A percentile compares a stretch with the other conserved stretches of the same genome.
phyloP scores from a whole-genome alignment of 805 yeast species.

The Cyberlindnera maclurae region DNA sequence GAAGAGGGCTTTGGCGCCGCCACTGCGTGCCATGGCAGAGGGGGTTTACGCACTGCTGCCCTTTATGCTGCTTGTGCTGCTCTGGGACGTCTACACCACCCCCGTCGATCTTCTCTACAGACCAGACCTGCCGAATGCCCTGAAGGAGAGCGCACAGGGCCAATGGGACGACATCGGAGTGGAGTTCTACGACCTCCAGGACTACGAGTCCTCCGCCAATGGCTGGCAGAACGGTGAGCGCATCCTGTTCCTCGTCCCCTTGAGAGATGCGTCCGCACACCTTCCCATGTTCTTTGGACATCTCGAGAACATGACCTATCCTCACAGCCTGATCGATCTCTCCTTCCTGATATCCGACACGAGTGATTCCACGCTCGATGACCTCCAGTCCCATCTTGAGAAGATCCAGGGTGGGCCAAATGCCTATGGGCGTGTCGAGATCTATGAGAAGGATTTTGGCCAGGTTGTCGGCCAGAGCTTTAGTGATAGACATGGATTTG shows the following conservation, averaged over 20 bases:
- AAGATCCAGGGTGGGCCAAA: slow-evolving; percentile 60
- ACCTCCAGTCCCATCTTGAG: slow-evolving; percentile 47
- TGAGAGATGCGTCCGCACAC: slow-evolving; percentile 88
- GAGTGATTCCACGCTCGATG: slow-evolving; percentile 77
- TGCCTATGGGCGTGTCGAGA: slow-evolving; percentile 80
- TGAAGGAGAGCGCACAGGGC: slow-evolving; percentile 18
- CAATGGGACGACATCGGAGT: slow-evolving; percentile 34
- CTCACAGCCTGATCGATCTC: slow-evolving; percentile 76
- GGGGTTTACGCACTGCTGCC: slow-evolving; percentile 9
- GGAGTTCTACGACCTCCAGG: slow-evolving; percentile 64
- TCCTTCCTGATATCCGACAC: slow-evolving; percentile 89
- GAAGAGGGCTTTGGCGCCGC: too few relatives aligned
- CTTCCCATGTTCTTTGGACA: slow-evolving; percentile 85
- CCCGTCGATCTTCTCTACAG: slow-evolving; percentile 16
- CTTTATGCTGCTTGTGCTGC: slow-evolving; percentile 8
- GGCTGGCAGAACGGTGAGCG: slow-evolving; percentile 82
- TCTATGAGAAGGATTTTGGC: slow-evolving; percentile 88
- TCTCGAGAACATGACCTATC: slow-evolving; percentile 73
- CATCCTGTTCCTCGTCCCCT: slow-evolving; percentile 78
- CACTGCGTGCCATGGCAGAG: background rate
- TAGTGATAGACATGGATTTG: slow-evolving; percentile 90
- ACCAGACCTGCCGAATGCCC: slow-evolving; percentile 31
- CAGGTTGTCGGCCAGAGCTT: slow-evolving; percentile 90
- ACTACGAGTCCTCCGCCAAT: slow-evolving; percentile 54
- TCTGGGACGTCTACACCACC: slow-evolving; percentile 9